These are phyloP conservation scores for Atkinsonella hypoxylon DNA, from an alignment of 2,329 filamentous ascomycete genomes.

Conservation along the genomic window DNA sequence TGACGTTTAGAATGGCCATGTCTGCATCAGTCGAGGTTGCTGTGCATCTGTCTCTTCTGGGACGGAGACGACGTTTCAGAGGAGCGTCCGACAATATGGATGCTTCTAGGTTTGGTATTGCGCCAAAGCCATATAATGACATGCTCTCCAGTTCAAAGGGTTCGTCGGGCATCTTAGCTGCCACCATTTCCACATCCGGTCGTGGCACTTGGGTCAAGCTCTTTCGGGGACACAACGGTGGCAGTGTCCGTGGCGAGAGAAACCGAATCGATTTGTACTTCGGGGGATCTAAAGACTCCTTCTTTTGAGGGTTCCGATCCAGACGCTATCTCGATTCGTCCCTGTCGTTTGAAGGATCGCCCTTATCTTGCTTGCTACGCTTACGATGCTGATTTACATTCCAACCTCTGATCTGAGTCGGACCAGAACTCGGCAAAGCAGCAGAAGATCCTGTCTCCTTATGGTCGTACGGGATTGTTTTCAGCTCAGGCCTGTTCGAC, in stretches of 20 bases:
- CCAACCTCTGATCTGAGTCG: conserved; percentile 46
- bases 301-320: conserved; percentile 15
- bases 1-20: not conserved
- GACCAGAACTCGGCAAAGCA: conserved; percentile 42
- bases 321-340: conserved; percentile 27
- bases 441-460: conserved; percentile 45
- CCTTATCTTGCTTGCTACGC: conserved; percentile 22
- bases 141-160: conserved; percentile 3
- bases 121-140: conserved; percentile 10
- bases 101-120: conserved; percentile 10
- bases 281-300: conserved; percentile 6
- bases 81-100: conserved; percentile 3
- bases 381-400: conserved; percentile 32
- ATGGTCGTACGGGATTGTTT: conserved; percentile 47
- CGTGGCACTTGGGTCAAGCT: not conserved
- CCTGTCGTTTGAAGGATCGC: conserved; percentile 21
- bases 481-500: conserved; percentile 37
- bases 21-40: not conserved
- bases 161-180: conserved; percentile 5
- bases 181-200: conserved; percentile 9
- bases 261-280: conserved; percentile 1
- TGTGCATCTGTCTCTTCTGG: not conserved
- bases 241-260: conserved; percentile 4
- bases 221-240: conserved; percentile 4
- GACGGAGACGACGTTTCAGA: conserved; percentile 7